Conservation (phyloP, 371 early-diverging fungal genomes). For the Parasitella parasitica region DNA sequence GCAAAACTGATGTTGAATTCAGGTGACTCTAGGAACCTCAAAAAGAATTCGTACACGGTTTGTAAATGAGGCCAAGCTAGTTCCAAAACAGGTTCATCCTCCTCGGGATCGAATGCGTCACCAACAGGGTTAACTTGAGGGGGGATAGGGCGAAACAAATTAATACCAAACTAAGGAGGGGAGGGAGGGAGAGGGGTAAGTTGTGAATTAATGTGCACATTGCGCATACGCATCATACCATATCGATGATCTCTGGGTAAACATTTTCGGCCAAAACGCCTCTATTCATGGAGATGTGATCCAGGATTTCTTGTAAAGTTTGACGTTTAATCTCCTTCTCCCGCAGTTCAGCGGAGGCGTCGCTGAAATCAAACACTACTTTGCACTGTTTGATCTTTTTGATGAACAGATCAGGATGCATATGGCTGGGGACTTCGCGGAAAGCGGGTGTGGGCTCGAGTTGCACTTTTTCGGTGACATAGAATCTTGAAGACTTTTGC, state of each 20-base stretch:
- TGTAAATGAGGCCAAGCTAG: conserved; percentile 95
- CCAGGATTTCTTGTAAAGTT: conserved; percentile 85
- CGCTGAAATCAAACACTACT: conserved; percentile 91
- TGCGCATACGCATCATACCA: conserved; percentile 69
- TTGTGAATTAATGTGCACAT: too few relatives aligned
- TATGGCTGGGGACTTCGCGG: conserved; percentile 71
- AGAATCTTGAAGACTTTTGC: conserved; percentile 83
- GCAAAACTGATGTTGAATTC: conserved; percentile 94
- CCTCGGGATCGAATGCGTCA: conserved; percentile 96
- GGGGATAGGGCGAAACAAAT: conserved; percentile 92
- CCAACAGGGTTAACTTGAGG: conserved; percentile 93
- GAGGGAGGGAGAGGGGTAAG: conserved; percentile 32
- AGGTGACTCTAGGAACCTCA: conserved; percentile 91
- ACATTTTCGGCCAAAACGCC: conserved; percentile 83
- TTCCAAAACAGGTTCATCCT: conserved; percentile 95
- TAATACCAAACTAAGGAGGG: conserved; percentile 81
- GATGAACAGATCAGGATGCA: conserved; percentile 79
- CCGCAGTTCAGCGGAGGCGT: conserved; percentile 78
- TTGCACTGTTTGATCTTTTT: conserved; percentile 88
- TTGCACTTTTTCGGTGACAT: conserved; percentile 77
- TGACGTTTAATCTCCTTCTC: conserved; percentile 94
- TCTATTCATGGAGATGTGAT: conserved; percentile 83
- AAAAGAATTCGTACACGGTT: conserved; percentile 93
- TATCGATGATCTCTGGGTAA: conserved; percentile 86
- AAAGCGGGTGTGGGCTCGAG: conserved; percentile 73